Conservation (phyloP, 352 stramenopile species). For the Globisporangium paddicum region DNA sequence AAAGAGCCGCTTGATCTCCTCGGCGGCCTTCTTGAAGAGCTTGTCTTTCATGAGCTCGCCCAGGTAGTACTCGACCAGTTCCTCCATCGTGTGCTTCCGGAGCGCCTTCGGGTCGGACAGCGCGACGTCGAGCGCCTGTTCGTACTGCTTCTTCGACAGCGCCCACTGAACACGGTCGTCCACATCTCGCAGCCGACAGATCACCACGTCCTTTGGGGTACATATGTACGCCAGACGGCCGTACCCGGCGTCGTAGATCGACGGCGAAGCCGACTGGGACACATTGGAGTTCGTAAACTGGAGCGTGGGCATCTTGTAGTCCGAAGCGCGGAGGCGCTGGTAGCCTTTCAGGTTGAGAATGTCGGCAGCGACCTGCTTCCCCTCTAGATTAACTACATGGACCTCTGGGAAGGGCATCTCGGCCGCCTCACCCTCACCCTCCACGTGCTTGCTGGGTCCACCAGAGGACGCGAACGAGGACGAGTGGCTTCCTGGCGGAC, state of each 20-base stretch:
- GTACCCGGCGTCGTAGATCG: slow-evolving; percentile 68
- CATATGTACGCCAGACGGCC: slow-evolving; percentile 72
- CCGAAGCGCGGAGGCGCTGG: slow-evolving; percentile 60
- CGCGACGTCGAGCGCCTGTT: slow-evolving; percentile 54
- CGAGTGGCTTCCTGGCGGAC: slow-evolving; percentile 36
- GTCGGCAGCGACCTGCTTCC: slow-evolving; percentile 82
- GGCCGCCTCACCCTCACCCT: slow-evolving; percentile 62
- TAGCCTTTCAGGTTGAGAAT: slow-evolving; percentile 74
- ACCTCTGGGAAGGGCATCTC: slow-evolving; percentile 82
- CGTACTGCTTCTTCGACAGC: slow-evolving; percentile 55
- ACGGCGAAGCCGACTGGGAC: slow-evolving; percentile 17
- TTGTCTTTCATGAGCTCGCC: slow-evolving; percentile 71
- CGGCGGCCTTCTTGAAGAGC: slow-evolving; percentile 61
- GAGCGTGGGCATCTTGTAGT: slow-evolving; percentile 81
- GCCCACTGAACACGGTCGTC: slow-evolving; percentile 78
- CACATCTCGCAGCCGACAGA: slow-evolving; percentile 71
- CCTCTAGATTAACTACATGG: slow-evolving; percentile 85
- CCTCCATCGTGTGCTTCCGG: slow-evolving; percentile 45
- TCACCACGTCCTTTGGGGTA: slow-evolving; percentile 82
- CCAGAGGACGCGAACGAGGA: slow-evolving; percentile 12
- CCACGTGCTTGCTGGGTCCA: slow-evolving; percentile 29
- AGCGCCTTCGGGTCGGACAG: slow-evolving; percentile 54
- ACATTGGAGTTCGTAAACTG: slow-evolving; percentile 35
- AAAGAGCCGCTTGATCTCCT: slow-evolving; percentile 74
- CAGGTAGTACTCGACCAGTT: slow-evolving; percentile 73